Conservation (phyloP, 176 grass and related monocot species). For the Rhynchospora tenuis region DNA sequence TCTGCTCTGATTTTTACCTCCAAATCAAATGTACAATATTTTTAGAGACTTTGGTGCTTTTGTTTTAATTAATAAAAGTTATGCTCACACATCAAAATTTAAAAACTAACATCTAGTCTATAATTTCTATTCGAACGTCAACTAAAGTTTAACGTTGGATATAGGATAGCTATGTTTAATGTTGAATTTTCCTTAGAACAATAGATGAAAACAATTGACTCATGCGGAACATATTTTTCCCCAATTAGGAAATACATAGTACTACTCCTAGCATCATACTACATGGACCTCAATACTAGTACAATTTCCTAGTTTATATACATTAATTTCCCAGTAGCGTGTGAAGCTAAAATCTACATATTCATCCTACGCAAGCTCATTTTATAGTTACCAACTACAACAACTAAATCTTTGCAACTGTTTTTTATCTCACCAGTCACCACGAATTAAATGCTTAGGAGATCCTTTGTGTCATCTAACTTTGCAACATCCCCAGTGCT, state of each 20-base stretch:
- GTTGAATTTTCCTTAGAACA: not conserved
- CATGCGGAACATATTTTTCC: not conserved
- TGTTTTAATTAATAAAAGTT: too few species aligned
- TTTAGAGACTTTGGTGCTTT: too few species aligned
- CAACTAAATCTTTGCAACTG: not conserved
- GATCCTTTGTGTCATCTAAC: conserved; percentile 16
- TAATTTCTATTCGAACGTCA: too few species aligned
- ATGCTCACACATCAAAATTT: too few species aligned
- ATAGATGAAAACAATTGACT: not conserved
- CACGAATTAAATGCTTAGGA: not conserved
- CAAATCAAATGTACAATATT: too few species aligned
- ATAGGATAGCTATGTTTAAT: too few species aligned
- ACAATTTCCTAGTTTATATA: not conserved
- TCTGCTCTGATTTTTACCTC: too few species aligned
- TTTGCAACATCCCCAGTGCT: not conserved
- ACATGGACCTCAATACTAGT: not conserved
- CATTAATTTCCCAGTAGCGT: not conserved
- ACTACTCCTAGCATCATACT: not conserved
- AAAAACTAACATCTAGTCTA: too few species aligned
- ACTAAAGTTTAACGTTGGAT: too few species aligned
- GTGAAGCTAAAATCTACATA: not conserved
- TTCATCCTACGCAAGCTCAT: not conserved
- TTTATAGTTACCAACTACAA: not conserved
- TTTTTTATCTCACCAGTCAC: not conserved
- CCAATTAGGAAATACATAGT: not conserved